A percentile compares a stretch with the other conserved stretches of the same genome.
Evolutionary conservation across 2,329 filamentous ascomycete species (phyloP).

Genomic region (Epichloe aotearoae): DNA sequence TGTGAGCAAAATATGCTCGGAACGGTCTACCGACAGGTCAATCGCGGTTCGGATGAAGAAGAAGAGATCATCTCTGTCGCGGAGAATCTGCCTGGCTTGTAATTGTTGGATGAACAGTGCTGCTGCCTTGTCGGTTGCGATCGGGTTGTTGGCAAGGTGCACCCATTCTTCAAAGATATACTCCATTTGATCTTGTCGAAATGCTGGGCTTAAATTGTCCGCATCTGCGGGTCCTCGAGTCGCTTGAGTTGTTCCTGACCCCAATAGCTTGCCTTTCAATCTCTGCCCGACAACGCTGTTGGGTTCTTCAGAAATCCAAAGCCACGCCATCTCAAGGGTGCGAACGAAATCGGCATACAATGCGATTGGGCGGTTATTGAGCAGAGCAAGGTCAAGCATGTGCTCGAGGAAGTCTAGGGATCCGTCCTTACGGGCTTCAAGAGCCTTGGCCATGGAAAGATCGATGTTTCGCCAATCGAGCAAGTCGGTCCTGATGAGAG

Average conservation of each 20-base stretch:
- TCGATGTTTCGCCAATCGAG: conserved; percentile 55
- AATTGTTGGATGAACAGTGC: conserved; percentile 75
- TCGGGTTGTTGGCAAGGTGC: conserved; percentile 63
- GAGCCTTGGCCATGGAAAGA: conserved; percentile 56
- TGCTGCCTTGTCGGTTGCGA: conserved; percentile 57
- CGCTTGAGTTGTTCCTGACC: conserved; percentile 26
- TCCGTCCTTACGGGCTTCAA: conserved; percentile 55
- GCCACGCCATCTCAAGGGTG: conserved; percentile 68
- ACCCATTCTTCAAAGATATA: conserved; percentile 97
- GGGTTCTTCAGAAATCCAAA: conserved; percentile 67
- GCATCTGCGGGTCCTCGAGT: conserved; percentile 38
- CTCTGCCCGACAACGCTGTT: conserved; percentile 50
- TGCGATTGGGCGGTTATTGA: conserved; percentile 64
- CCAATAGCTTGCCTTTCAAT: conserved; percentile 50
- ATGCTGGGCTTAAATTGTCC: conserved; percentile 24
- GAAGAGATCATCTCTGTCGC: conserved; percentile 61
- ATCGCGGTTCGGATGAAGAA: conserved; percentile 70
- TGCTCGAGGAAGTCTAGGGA: conserved; percentile 71
- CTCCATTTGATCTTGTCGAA: conserved; percentile 71
- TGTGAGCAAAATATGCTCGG: conserved; percentile 55
- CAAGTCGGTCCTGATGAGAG: conserved; percentile 45
- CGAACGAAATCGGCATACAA: conserved; percentile 76
- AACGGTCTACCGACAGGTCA: conserved; percentile 65
- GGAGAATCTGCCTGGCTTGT: conserved; percentile 59
- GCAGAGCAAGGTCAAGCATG: conserved; percentile 63